Evolutionary conservation across 2,329 filamentous ascomycete species (phyloP).

Genomic region (Stemphylium vesicarium): DNA sequence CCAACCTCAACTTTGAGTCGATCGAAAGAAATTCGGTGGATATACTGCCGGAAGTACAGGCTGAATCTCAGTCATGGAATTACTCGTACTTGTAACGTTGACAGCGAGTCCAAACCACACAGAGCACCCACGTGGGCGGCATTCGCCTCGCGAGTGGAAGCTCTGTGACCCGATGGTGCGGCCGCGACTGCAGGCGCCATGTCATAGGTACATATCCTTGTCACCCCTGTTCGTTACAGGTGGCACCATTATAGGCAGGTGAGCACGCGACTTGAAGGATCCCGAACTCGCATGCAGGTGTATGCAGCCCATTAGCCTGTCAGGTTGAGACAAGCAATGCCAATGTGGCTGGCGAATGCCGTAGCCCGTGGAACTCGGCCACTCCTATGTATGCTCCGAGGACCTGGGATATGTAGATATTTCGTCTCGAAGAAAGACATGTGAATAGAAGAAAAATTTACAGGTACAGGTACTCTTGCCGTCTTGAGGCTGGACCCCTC

Average conservation of each 20-base stretch:
- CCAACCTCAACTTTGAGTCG: slow-evolving; percentile 5
- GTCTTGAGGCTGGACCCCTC: background rate
- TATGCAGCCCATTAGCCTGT: background rate
- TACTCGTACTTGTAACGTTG: background rate
- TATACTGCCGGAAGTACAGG: background rate
- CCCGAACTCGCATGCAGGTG: background rate
- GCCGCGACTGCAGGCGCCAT: slow-evolving; percentile 1
- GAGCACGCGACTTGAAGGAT: slow-evolving; percentile 9
- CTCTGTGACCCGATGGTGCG: background rate
- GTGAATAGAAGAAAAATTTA: no score
- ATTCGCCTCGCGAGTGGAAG: slow-evolving; percentile 2
- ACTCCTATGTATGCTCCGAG: slow-evolving; percentile 15
- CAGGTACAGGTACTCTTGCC: background rate
- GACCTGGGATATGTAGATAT: background rate
- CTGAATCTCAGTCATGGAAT: background rate
- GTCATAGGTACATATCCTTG: background rate
- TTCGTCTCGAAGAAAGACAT: no score
- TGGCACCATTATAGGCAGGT: slow-evolving; percentile 11
- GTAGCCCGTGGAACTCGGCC: slow-evolving; percentile 2
- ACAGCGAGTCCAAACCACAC: background rate
- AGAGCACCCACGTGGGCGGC: slow-evolving; percentile 9
- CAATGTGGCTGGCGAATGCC: slow-evolving; percentile 9
- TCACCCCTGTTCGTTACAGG: background rate
- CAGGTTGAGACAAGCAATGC: slow-evolving; percentile 1
- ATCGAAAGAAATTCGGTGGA: background rate